Percentiles rank a stretch among this genome's conserved stretches.
Evolutionary conservation across 2,329 filamentous ascomycete species (phyloP).

Genomic region (Coccinonectria pachysandricola): DNA sequence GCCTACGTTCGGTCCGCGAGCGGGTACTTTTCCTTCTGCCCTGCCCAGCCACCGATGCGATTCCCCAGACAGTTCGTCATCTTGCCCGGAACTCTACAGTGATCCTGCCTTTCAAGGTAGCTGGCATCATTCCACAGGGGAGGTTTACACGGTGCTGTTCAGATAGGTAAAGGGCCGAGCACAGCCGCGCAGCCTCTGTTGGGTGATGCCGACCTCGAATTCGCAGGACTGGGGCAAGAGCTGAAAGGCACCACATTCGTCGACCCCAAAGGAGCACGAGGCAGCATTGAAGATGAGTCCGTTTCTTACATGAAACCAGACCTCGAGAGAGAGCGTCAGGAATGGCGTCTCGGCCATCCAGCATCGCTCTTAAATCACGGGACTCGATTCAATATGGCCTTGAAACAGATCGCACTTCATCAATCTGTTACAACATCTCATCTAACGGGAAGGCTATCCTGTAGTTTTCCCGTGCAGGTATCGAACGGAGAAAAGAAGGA

Average conservation of each 20-base stretch:
- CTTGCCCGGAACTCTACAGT: no score
- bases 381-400: slow-evolving; percentile 10
- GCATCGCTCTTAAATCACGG: slow-evolving; percentile 14
- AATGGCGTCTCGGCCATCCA: slow-evolving; percentile 10
- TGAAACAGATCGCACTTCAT: slow-evolving; percentile 9
- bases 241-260: slow-evolving; percentile 1
- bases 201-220: no score
- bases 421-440: no score
- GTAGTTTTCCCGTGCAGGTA: slow-evolving; percentile 20
- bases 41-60: no score
- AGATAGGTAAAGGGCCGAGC: no score
- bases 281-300: slow-evolving; percentile 1
- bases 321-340: slow-evolving; percentile 6
- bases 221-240: neutral
- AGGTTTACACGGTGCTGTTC: no score
- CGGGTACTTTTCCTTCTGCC: no score
- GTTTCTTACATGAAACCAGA: slow-evolving; percentile 1
- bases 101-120: no score
- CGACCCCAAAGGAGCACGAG: neutral
- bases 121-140: no score
- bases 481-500: slow-evolving; percentile 16
- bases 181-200: no score
- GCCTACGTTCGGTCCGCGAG: no score
- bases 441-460: slow-evolving; percentile 12
- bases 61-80: no score